Conservation (phyloP, 192 early-diverging fungal species). For the Entomortierella beljakovae region DNA sequence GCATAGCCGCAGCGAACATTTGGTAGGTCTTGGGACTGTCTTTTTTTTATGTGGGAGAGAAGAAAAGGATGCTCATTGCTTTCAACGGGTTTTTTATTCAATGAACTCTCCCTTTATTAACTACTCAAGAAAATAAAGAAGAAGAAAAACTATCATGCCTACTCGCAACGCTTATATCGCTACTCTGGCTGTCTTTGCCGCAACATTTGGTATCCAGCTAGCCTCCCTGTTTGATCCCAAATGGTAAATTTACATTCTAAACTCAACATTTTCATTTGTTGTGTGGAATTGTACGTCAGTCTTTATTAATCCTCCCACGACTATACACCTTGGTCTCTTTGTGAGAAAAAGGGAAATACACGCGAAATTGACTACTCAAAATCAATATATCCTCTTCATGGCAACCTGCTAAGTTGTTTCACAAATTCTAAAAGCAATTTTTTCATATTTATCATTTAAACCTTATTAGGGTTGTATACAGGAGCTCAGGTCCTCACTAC, state of each 20-base stretch:
- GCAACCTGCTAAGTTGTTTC: neutral
- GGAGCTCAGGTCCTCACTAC: constrained; percentile 30
- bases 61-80: no score
- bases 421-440: no score
- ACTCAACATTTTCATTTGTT: neutral
- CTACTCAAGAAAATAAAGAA: neutral
- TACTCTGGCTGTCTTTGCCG: constrained; percentile 20
- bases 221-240: constrained; percentile 39
- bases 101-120: no score
- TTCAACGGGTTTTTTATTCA: no score
- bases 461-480: constrained; percentile 40
- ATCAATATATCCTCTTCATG: neutral
- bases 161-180: constrained; percentile 51
- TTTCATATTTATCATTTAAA: neutral
- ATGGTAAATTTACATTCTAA: constrained; percentile 34
- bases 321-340: no score
- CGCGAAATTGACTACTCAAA: no score
- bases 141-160: constrained; percentile 21
- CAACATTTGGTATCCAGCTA: constrained; percentile 34
- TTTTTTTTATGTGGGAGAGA: no score
- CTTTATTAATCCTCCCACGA: neutral
- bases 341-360: no score
- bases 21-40: no score
- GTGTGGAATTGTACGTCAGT: neutral
- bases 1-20: no score